A percentile compares a stretch with the other conserved stretches of the same genome.
phyloP scores from a whole-genome alignment of 306 rosid genomes.

The Vigna unguiculata region DNA sequence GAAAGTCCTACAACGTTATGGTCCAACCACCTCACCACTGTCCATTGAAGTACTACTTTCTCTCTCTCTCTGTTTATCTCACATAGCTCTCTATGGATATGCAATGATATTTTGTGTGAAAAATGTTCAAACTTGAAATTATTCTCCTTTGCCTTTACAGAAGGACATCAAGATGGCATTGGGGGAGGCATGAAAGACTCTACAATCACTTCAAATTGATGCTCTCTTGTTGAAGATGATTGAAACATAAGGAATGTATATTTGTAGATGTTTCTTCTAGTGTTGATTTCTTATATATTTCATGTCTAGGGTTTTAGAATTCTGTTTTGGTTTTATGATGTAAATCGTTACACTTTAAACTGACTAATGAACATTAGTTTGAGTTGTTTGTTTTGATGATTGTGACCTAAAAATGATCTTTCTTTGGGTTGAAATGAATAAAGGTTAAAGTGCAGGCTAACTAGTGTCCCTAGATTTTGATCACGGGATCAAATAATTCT shows the following conservation, averaged over 20 bases:
- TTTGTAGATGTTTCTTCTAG: constrained; percentile 41
- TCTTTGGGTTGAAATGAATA: too few species aligned
- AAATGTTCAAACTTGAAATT: constrained; percentile 30
- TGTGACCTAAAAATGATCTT: neutral
- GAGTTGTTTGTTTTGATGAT: neutral
- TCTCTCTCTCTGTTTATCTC: constrained; percentile 27
- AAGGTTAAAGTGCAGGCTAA: too few species aligned
- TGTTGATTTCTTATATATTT: constrained; percentile 29
- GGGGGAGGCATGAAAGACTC: constrained; percentile 56
- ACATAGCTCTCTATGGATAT: neutral
- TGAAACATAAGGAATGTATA: constrained; percentile 40
- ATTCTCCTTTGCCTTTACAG: constrained; percentile 53
- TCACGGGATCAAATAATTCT: constrained; percentile 13
- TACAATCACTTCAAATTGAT: constrained; percentile 15
- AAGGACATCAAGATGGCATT: constrained; percentile 70
- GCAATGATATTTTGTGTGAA: constrained; percentile 35
- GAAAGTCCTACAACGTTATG: constrained; percentile 61
- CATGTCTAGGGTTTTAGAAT: constrained; percentile 22
- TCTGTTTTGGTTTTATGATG: constrained; percentile 29
- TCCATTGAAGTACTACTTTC: constrained; percentile 61
- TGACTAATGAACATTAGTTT: constrained; percentile 9
- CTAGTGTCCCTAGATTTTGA: neutral
- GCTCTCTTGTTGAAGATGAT: constrained; percentile 19
- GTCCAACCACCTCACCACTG: constrained; percentile 66
- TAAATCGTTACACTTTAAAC: constrained; percentile 4